Evolutionary conservation across 2,329 filamentous ascomycete genomes (phyloP).

Genomic region (Chrysoporthe puriensis): DNA sequence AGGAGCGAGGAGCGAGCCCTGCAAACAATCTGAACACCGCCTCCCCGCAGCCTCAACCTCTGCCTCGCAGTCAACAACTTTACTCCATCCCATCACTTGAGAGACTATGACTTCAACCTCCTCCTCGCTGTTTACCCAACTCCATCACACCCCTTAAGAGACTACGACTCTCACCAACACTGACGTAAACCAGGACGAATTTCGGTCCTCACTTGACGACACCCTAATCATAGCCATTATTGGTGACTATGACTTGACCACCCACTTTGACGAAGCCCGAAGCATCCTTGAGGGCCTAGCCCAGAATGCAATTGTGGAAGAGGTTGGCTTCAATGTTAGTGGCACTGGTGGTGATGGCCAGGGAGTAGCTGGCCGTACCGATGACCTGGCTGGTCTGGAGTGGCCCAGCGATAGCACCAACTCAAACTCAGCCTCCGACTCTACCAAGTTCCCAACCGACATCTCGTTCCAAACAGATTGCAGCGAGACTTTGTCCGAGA

Average conservation of each 20-base stretch:
- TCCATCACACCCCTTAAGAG: too few relatives aligned
- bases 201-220: slow-evolving; percentile 76
- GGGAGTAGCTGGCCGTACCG: slow-evolving; percentile 16
- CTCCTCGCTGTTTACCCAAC: neutral
- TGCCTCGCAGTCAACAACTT: neutral
- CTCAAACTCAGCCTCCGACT: slow-evolving; percentile 18
- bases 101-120: neutral
- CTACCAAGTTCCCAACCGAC: slow-evolving; percentile 21
- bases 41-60: neutral
- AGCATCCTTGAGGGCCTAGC: slow-evolving; percentile 68
- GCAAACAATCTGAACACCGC: neutral
- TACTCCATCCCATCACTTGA: too few relatives aligned
- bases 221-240: slow-evolving; percentile 76
- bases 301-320: slow-evolving; percentile 65
- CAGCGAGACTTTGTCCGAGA: slow-evolving; percentile 26
- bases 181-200: slow-evolving; percentile 59
- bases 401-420: slow-evolving; percentile 18
- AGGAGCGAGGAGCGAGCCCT: neutral
- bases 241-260: slow-evolving; percentile 70
- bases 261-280: slow-evolving; percentile 58
- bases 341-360: slow-evolving; percentile 58
- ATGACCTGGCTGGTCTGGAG: slow-evolving; percentile 32
- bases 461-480: slow-evolving; percentile 26
- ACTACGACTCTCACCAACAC: neutral
- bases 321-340: slow-evolving; percentile 78